Evolutionary conservation across 768 basidiomycete species (phyloP).

Genomic region (Grammothele lineata): DNA sequence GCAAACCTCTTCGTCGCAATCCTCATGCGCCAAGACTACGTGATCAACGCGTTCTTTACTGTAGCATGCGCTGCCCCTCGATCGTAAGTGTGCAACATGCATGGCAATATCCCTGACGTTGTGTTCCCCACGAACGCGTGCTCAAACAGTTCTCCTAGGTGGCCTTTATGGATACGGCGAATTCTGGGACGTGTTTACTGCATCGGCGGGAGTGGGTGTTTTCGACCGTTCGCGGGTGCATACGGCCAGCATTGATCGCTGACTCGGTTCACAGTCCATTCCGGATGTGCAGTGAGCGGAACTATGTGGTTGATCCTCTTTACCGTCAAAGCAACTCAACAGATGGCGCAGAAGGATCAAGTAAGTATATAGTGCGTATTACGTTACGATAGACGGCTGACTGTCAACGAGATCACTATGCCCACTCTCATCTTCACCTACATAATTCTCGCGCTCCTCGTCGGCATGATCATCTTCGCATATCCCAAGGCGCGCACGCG

Average conservation of each 20-base stretch:
- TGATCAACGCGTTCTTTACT: conserved; percentile 50
- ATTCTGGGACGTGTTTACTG: conserved; percentile 51
- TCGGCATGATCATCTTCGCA: conserved; percentile 47
- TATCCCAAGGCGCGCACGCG: conserved; percentile 41
- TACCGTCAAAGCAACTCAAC: conserved; percentile 45
- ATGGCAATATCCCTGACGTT: neutral
- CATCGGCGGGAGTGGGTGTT: conserved; percentile 44
- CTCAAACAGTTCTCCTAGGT: no score
- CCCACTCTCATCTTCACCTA: conserved; percentile 47
- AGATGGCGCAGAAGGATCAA: conserved; percentile 33
- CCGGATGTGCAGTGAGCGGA: conserved; percentile 48
- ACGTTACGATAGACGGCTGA: neutral
- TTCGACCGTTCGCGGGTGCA: no score
- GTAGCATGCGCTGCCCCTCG: conserved; percentile 43
- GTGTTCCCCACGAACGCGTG: neutral
- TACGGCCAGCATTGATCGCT: no score
- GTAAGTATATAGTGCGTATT: conserved; percentile 22
- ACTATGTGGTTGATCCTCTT: conserved; percentile 47
- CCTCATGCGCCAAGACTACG: conserved; percentile 42
- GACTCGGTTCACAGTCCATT: conserved; percentile 38
- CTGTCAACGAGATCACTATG: conserved; percentile 35
- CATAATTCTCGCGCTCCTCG: conserved; percentile 39
- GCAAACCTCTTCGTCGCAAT: conserved; percentile 40
- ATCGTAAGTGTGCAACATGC: conserved; percentile 46
- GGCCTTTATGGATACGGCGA: conserved; percentile 48